A percentile compares a stretch with the other conserved stretches of the same genome.
phyloP scores from a whole-genome alignment of 2,329 filamentous ascomycete species.

The Penicillium digitatum region DNA sequence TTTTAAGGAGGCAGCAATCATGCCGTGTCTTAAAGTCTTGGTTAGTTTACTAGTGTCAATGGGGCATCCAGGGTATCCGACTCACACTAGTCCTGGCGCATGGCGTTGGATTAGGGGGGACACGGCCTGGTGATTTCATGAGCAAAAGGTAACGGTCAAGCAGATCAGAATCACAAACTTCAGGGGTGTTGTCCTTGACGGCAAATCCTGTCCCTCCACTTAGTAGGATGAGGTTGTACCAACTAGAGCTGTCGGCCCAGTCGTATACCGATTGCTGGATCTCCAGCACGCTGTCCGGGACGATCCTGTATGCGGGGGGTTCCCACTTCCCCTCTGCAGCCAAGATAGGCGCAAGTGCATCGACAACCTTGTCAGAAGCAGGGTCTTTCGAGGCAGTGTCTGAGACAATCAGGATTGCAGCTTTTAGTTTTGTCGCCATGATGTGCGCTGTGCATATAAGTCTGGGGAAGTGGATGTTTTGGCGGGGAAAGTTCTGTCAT shows the following conservation, averaged over 20 bases:
- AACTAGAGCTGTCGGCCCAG: conserved; percentile 66
- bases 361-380: conserved; percentile 69
- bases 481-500: conserved; percentile 8
- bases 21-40: conserved; percentile 63
- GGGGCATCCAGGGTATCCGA: conserved; percentile 9
- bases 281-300: conserved; percentile 67
- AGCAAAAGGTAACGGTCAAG: conserved; percentile 9
- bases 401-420: conserved; percentile 80
- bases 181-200: conserved; percentile 77
- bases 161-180: conserved; percentile 54
- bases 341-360: conserved; percentile 66
- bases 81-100: conserved; percentile 77
- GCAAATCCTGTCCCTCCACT: conserved; percentile 95
- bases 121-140: conserved; percentile 60
- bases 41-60: conserved; percentile 15
- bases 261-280: conserved; percentile 70
- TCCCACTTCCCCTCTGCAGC: conserved; percentile 68
- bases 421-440: conserved; percentile 53
- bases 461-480: conserved; percentile 12
- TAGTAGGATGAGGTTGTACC: conserved; percentile 72
- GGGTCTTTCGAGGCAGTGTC: conserved; percentile 81
- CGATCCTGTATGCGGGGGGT: conserved; percentile 65
- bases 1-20: conserved; percentile 77
- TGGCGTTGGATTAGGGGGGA: conserved; percentile 73
- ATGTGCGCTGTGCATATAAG: conserved; percentile 7